phyloP scores from a whole-genome alignment of 257 asterid genomes.

The Parsonsia alboflavescens region DNA sequence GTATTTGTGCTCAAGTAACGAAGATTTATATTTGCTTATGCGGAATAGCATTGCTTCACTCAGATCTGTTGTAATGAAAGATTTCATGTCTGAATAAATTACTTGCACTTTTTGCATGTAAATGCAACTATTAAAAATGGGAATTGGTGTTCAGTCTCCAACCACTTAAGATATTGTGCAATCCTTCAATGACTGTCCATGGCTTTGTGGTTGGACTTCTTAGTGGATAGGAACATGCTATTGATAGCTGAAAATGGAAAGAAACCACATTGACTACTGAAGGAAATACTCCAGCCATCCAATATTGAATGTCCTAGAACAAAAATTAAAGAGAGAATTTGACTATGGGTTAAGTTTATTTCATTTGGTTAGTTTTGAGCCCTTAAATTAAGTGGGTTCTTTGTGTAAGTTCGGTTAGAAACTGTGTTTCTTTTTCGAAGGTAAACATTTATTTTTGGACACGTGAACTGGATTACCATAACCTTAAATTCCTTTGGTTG shows the following conservation, averaged over 20 bases:
- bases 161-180: neutral
- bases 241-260: slow-evolving; percentile 1
- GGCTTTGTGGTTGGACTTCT: neutral
- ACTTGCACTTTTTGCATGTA: neutral
- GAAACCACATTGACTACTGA: neutral
- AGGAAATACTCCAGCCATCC: neutral
- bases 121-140: neutral
- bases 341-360: too few relatives aligned
- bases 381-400: too few relatives aligned
- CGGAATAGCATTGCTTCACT: neutral
- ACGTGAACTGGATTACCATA: neutral
- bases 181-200: neutral
- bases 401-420: too few relatives aligned
- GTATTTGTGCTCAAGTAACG: neutral
- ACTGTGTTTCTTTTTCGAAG: too few relatives aligned
- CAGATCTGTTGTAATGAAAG: neutral
- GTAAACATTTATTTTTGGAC: too few relatives aligned
- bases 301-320: too few relatives aligned
- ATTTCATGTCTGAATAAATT: neutral
- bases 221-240: neutral
- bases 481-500: neutral
- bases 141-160: neutral
- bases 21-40: neutral
- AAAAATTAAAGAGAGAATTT: too few relatives aligned
- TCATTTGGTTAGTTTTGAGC: too few relatives aligned